Evolutionary conservation across 441 rosid species (phyloP).

Genomic region (Bocquillonia castaneifolia): DNA sequence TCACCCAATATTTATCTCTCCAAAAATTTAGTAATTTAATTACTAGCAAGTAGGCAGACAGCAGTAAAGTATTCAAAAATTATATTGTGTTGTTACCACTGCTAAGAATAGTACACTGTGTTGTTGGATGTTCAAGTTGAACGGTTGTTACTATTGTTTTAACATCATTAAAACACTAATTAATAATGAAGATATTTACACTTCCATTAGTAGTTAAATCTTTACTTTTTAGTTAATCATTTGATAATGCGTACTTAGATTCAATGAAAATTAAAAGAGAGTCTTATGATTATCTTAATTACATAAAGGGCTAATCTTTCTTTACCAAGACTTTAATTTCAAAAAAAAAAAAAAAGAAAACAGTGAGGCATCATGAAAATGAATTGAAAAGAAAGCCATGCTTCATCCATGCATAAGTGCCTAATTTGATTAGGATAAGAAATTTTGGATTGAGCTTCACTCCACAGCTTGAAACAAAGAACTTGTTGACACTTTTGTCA

Average conservation of each 20-base stretch:
- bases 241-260: background rate
- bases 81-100: too few species aligned
- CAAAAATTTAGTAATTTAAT: too few species aligned
- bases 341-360: background rate
- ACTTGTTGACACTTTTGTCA: background rate
- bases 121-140: too few species aligned
- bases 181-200: background rate
- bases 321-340: background rate
- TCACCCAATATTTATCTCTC: too few species aligned
- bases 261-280: background rate
- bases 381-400: conserved; percentile 11
- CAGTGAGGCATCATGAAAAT: conserved; percentile 7
- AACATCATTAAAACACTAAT: too few species aligned
- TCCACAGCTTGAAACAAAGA: background rate
- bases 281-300: background rate
- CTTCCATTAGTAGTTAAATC: background rate
- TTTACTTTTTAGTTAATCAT: background rate
- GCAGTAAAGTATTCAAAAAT: too few species aligned
- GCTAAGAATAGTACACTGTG: too few species aligned
- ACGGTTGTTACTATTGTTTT: too few species aligned
- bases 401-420: conserved; percentile 15
- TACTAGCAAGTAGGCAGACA: too few species aligned
- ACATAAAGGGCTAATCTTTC: background rate
- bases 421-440: conserved; percentile 8
- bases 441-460: background rate